Percentiles rank a stretch among this genome's conserved stretches.
Evolutionary conservation across 768 basidiomycete species (phyloP).

Genomic region (Hygrocybe coccinea): DNA sequence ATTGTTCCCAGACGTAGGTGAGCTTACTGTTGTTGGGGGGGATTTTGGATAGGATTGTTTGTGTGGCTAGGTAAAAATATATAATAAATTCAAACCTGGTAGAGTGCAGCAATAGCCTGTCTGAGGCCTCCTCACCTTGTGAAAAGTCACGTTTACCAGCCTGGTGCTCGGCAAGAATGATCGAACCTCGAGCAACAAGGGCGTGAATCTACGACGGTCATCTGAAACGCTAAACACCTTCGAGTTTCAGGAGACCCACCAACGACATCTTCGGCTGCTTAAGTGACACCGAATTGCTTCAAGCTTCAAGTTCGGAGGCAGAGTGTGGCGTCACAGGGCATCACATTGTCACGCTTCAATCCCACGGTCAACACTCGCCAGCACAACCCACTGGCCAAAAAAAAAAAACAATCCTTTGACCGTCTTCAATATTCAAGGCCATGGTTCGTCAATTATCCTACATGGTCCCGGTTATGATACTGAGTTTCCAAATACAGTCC

Average conservation of each 20-base stretch:
- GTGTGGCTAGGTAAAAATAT: slow-evolving; percentile 49
- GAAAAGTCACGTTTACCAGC: slow-evolving; percentile 82
- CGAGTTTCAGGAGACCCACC: neutral
- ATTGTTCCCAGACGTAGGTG: slow-evolving; percentile 89
- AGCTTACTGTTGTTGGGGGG: slow-evolving; percentile 86
- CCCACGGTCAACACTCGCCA: neutral
- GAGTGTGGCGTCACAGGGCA: no score
- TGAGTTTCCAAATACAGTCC: slow-evolving; percentile 45
- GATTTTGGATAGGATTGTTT: slow-evolving; percentile 91
- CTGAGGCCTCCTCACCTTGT: slow-evolving; percentile 51
- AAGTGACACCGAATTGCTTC: no score
- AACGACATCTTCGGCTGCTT: slow-evolving; percentile 5
- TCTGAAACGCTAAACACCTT: neutral
- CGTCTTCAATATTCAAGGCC: neutral
- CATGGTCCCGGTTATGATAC: neutral
- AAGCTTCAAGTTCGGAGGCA: no score
- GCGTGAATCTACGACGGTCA: slow-evolving; percentile 65
- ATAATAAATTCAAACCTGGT: neutral
- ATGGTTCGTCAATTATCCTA: neutral
- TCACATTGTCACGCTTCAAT: neutral
- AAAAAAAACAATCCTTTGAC: neutral
- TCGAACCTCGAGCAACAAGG: slow-evolving; percentile 70
- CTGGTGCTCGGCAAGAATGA: slow-evolving; percentile 84
- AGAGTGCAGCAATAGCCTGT: neutral
- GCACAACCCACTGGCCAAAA: neutral